Percentiles rank a stretch among this genome's conserved stretches.
Conservation (phyloP, 495 filamentous ascomycete genomes). For the Chaetomium fimeti region DNA sequence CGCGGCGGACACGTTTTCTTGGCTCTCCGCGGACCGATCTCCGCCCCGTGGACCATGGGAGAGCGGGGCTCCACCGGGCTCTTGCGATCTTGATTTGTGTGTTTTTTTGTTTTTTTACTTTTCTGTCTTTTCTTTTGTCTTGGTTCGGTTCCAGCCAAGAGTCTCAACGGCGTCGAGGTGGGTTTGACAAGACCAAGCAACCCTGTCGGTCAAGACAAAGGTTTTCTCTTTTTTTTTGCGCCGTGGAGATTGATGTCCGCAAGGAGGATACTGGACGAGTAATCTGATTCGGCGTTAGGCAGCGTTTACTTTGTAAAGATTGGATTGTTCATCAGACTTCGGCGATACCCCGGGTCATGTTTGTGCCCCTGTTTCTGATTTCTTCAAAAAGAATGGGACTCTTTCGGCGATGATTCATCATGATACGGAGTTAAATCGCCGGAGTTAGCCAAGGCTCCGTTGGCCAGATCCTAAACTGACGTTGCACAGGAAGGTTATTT, state of each 20-base stretch:
- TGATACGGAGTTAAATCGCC: slow-evolving; percentile 12
- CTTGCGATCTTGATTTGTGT: background rate
- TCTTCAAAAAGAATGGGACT: background rate
- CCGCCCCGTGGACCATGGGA: too few species aligned
- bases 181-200: background rate
- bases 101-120: background rate
- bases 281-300: too few species aligned
- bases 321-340: slow-evolving; percentile 3
- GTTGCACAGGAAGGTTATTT: background rate
- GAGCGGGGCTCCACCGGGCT: background rate
- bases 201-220: background rate
- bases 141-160: background rate
- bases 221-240: background rate
- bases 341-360: background rate
- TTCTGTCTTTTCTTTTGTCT: background rate
- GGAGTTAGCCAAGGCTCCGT: slow-evolving; percentile 17
- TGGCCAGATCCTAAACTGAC: background rate
- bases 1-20: background rate
- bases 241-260: background rate
- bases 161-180: background rate
- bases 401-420: slow-evolving; percentile 9
- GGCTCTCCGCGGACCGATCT: background rate
- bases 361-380: background rate
- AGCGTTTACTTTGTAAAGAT: background rate
- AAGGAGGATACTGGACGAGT: too few species aligned